Evolutionary conservation across 768 basidiomycete genomes (phyloP).

Genomic region (Clavulina sp.): DNA sequence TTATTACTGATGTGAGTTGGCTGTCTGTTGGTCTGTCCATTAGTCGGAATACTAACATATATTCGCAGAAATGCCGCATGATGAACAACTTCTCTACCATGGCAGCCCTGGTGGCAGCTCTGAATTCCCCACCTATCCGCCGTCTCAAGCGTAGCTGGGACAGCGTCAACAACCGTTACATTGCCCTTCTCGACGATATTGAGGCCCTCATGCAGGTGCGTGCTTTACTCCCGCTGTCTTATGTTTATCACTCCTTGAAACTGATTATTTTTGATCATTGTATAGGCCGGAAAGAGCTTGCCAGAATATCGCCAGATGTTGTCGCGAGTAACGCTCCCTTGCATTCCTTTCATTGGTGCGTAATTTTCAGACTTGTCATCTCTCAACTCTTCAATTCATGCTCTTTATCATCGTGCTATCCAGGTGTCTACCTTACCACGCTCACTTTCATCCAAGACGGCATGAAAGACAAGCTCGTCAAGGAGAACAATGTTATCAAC

Average conservation of each 20-base stretch:
- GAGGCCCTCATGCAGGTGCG: constrained; percentile 63
- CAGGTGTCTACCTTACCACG: constrained; percentile 90
- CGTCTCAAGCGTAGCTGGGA: constrained; percentile 91
- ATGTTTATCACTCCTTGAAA: not conserved
- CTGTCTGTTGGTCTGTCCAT: not conserved
- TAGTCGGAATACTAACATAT: not conserved
- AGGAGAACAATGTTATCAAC: constrained; percentile 59
- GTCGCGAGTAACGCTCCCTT: constrained; percentile 71
- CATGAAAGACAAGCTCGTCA: constrained; percentile 62
- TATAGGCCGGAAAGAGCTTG: constrained; percentile 71
- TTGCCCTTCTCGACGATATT: constrained; percentile 57
- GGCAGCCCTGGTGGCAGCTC: constrained; percentile 86
- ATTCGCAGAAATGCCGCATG: constrained; percentile 57
- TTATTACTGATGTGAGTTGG: constrained; percentile 66
- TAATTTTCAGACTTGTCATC: not conserved
- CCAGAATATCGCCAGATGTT: constrained; percentile 76
- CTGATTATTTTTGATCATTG: not conserved
- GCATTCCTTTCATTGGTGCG: constrained; percentile 89
- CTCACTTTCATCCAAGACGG: constrained; percentile 98
- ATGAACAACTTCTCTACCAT: constrained; percentile 95
- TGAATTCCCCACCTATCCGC: constrained; percentile 85
- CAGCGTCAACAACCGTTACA: constrained; percentile 55
- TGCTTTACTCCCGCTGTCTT: not conserved
- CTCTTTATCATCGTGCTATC: not conserved
- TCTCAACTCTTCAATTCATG: constrained; percentile 3